A percentile compares a stretch with the other conserved stretches of the same genome.
Conservation (phyloP, 495 filamentous ascomycete species). For the Hypoxylon trugodes region DNA sequence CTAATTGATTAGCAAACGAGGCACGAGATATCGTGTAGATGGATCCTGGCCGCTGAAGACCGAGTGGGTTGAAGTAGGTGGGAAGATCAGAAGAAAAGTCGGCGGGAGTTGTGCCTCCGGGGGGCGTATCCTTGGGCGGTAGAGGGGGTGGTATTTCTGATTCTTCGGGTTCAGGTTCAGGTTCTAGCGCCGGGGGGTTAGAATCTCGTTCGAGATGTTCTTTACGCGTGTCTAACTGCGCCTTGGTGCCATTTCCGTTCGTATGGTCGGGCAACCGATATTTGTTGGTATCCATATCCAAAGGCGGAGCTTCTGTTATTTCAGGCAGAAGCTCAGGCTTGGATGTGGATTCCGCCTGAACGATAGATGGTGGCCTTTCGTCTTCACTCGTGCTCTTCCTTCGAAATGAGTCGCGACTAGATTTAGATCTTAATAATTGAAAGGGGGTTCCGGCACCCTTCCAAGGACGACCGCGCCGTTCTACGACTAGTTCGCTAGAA, state of each 20-base stretch:
- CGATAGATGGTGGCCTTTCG: constrained; percentile 18
- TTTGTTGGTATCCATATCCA: constrained; percentile 69
- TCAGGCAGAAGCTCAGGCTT: constrained; percentile 54
- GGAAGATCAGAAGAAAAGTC: constrained; percentile 53
- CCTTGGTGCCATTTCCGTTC: constrained; percentile 68
- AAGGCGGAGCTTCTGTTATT: constrained; percentile 49
- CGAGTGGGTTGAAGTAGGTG: constrained; percentile 62
- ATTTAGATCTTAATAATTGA: constrained; percentile 46
- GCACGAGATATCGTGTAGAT: constrained; percentile 88
- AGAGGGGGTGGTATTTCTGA: constrained; percentile 52
- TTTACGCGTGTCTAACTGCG: constrained; percentile 58
- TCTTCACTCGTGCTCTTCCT: constrained; percentile 30
- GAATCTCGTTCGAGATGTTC: constrained; percentile 60
- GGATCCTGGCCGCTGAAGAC: constrained; percentile 70
- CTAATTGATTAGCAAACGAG: constrained; percentile 90
- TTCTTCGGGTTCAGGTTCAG: constrained; percentile 49
- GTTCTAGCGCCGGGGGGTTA: constrained; percentile 45
- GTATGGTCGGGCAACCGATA: constrained; percentile 70
- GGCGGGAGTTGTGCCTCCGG: constrained; percentile 41
- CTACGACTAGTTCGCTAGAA: constrained; percentile 60
- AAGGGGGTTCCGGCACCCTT: constrained; percentile 59
- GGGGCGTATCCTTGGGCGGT: constrained; percentile 60
- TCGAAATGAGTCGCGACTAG: constrained; percentile 45
- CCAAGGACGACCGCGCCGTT: constrained; percentile 71
- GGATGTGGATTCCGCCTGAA: constrained; percentile 40